Percentiles rank a stretch among this genome's conserved stretches.
Evolutionary conservation across 371 early-diverging fungal genomes (phyloP).

Genomic region (Sporodiniella umbellata): DNA sequence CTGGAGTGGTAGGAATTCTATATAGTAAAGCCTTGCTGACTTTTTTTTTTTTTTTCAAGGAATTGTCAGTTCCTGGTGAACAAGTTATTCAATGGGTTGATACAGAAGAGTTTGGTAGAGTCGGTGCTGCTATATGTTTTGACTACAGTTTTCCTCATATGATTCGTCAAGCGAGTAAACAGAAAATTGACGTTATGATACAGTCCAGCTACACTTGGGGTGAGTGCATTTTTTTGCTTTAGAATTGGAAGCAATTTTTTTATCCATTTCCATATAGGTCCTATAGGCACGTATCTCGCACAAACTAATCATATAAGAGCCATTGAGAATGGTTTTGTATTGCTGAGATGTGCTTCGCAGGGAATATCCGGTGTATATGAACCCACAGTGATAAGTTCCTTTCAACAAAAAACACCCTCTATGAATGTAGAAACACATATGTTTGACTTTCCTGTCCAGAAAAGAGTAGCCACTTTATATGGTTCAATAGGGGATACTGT

Average conservation of each 20-base stretch:
- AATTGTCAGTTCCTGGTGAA: slow-evolving; percentile 35
- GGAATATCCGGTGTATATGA: slow-evolving; percentile 53
- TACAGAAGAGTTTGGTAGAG: slow-evolving; percentile 46
- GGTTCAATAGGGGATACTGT: slow-evolving; percentile 38
- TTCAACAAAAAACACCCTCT: slow-evolving; percentile 40
- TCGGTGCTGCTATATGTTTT: slow-evolving; percentile 55
- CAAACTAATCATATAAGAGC: slow-evolving; percentile 42
- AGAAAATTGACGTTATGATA: slow-evolving; percentile 48
- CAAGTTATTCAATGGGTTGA: slow-evolving; percentile 42
- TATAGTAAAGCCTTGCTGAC: no score
- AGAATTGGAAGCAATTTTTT: not conserved
- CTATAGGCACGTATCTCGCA: slow-evolving; percentile 48
- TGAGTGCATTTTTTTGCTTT: slow-evolving; percentile 2
- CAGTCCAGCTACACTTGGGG: slow-evolving; percentile 61
- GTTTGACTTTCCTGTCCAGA: slow-evolving; percentile 47
- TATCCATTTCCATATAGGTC: slow-evolving; percentile 17
- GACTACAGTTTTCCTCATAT: slow-evolving; percentile 51
- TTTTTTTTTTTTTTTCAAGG: slow-evolving; percentile 10
- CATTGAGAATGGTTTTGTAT: slow-evolving; percentile 53
- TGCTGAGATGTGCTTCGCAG: slow-evolving; percentile 52
- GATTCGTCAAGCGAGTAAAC: slow-evolving; percentile 47
- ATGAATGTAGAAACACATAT: slow-evolving; percentile 33
- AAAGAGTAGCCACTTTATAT: slow-evolving; percentile 43
- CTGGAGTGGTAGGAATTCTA: slow-evolving; percentile 31
- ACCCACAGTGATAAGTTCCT: slow-evolving; percentile 34